Evolutionary conservation across 1,284 basidiomycete species (phyloP), one percentile per base, ranked within the genome.

Genomic region (Cryptococcus depauperatus): DNA sequence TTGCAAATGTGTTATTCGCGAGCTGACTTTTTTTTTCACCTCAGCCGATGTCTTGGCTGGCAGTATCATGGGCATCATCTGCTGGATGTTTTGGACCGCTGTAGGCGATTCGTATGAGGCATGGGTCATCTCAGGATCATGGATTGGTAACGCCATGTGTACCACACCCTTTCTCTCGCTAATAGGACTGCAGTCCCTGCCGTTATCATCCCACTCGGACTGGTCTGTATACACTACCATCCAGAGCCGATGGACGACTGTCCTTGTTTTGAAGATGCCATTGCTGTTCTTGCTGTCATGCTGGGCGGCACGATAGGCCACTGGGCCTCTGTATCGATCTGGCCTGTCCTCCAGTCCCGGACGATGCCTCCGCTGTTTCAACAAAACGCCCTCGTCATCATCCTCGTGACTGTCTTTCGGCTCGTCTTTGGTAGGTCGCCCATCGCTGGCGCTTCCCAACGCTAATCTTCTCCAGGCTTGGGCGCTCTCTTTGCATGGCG

Each of bases 231-330:
- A 5, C 84, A 90, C 62, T 77, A 84, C 52, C 92, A 97, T 64
- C 91, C 92, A 0, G 85, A 91, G 60, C 87, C 88, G 0, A 82
- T 95, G 1, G 91, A 96, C 50, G 89, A 95, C 62, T 97, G 93
- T 61, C 95, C 93, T 1, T 97, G 93, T 70, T 98, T 96, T 68
- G 93, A 97, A 68, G 93, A 98, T 61, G 88, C 91, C 4, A 93
- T 96, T 44, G 91, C 93, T 0, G 86, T 93, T 57, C 73, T 88
- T 19, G 83, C 86, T 10, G 90, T 92, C 35, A 76, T 87, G 13
- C 75, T 86, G 43, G 93, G 93, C 16, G 74, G 77, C n/a, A 73
- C 80, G 18, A 63, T 91, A 1, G 81, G 80, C 0, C 74, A 79
- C 42, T 90, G 86, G 82, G 23, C 22, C 5, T 18, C 16, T 19